Conservation (phyloP, 805 yeast genomes). For the Lipomyces chichibuensis region DNA sequence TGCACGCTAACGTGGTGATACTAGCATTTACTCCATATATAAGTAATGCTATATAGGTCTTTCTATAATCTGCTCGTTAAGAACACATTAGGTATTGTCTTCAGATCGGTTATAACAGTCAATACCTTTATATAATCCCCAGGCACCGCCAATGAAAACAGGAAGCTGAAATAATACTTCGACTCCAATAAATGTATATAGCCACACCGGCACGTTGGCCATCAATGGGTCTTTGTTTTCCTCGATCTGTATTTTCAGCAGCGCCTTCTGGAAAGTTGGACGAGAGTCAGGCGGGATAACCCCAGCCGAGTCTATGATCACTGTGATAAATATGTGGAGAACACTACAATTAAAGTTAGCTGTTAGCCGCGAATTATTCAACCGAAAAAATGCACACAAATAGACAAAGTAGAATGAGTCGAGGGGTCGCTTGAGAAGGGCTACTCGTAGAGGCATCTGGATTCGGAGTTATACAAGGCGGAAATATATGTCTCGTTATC, state of each 20-base stretch:
- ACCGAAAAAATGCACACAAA: conserved; percentile 1
- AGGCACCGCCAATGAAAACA: conserved; percentile 57
- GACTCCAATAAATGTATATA: conserved; percentile 66
- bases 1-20: conserved; percentile 75
- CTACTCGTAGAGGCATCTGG: background rate
- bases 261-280: conserved; percentile 49
- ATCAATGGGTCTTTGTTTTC: conserved; percentile 74
- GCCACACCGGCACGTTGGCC: conserved; percentile 67
- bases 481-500: background rate
- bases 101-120: conserved; percentile 25
- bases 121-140: conserved; percentile 45
- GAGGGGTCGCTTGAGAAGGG: conserved; percentile 12
- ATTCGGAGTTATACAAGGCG: background rate
- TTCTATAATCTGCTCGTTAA: conserved; percentile 29
- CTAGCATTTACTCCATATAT: conserved; percentile 83
- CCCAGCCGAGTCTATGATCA: conserved; percentile 73
- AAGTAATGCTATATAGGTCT: conserved; percentile 51
- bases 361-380: background rate
- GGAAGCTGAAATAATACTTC: conserved; percentile 83
- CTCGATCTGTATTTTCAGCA: conserved; percentile 63
- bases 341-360: conserved; percentile 40
- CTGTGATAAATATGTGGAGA: conserved; percentile 74
- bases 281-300: conserved; percentile 58
- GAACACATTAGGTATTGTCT: background rate
- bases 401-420: conserved; percentile 15